A percentile compares a stretch with the other conserved stretches of the same genome.
Conservation (phyloP, 441 rosid species). For the Breynia disticha region DNA sequence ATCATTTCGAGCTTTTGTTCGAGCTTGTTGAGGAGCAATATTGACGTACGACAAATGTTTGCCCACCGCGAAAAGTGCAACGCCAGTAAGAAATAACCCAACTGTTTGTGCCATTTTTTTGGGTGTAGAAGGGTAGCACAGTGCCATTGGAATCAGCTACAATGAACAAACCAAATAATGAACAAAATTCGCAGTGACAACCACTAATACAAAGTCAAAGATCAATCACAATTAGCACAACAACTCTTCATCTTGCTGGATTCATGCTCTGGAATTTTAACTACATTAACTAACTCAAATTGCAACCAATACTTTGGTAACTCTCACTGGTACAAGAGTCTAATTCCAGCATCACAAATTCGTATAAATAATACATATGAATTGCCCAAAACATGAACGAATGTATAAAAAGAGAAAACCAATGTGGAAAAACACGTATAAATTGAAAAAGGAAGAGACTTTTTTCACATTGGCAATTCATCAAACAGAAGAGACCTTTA, state of each 20-base stretch:
- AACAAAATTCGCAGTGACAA: neutral
- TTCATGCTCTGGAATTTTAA: no score
- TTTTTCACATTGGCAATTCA: neutral
- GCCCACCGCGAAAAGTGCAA: conserved; percentile 40
- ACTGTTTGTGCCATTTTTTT: conserved; percentile 46
- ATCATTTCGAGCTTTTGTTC: no score
- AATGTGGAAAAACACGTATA: neutral
- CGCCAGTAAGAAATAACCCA: conserved; percentile 45
- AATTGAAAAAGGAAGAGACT: neutral
- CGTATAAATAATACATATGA: no score
- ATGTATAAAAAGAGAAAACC: neutral
- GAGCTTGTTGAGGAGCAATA: conserved; percentile 61
- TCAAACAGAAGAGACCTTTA: neutral
- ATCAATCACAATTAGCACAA: neutral
- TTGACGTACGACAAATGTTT: conserved; percentile 34
- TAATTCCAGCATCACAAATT: no score
- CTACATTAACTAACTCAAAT: no score
- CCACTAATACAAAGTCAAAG: neutral
- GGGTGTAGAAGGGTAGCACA: conserved; percentile 54
- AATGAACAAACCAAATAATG: neutral
- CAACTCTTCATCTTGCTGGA: no score
- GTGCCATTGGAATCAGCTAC: conserved; percentile 23
- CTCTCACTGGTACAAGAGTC: no score
- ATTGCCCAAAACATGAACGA: no score
- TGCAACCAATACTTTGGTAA: no score